These are phyloP conservation scores for Candida qinlingensis DNA, from an alignment of 805 yeast species.

Conservation along the genomic window DNA sequence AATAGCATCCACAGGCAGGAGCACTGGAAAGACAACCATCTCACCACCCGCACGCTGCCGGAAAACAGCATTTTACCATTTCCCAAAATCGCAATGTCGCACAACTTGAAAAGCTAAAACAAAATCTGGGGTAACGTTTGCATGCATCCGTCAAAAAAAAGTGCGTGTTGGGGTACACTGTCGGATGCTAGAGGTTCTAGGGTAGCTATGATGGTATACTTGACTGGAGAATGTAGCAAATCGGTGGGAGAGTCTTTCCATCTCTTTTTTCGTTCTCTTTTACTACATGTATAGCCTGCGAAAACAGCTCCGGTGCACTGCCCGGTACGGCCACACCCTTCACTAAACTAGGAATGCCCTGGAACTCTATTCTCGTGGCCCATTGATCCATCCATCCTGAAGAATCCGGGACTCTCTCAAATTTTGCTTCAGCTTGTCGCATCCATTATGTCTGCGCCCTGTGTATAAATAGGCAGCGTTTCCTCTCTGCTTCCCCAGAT, in stretches of 20 bases:
- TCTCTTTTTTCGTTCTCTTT: too few relatives aligned
- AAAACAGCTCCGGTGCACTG: not conserved
- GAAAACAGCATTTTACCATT: not conserved
- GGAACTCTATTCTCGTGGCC: not conserved
- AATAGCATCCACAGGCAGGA: too few relatives aligned
- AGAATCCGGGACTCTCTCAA: not conserved
- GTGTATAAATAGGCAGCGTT: slow-evolving; percentile 8
- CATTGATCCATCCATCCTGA: not conserved
- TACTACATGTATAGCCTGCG: not conserved
- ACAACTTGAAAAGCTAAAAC: not conserved
- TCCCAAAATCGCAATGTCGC: not conserved
- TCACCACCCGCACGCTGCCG: too few relatives aligned
- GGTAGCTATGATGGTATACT: too few relatives aligned
- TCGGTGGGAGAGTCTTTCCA: too few relatives aligned
- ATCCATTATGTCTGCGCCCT: not conserved
- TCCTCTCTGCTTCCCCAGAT: not conserved
- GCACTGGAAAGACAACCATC: too few relatives aligned
- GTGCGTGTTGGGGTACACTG: too few relatives aligned
- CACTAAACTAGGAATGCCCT: not conserved
- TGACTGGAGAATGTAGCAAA: too few relatives aligned
- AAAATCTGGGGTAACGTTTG: slow-evolving; percentile 10
- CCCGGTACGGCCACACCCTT: not conserved
- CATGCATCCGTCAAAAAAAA: slow-evolving; percentile 1
- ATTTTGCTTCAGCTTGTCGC: not conserved
- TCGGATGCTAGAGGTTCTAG: too few relatives aligned